Percentiles rank a stretch among this genome's conserved stretches.
These are phyloP conservation scores for Mycena haematopus DNA, from an alignment of 768 basidiomycete genomes.

Conservation along the genomic window DNA sequence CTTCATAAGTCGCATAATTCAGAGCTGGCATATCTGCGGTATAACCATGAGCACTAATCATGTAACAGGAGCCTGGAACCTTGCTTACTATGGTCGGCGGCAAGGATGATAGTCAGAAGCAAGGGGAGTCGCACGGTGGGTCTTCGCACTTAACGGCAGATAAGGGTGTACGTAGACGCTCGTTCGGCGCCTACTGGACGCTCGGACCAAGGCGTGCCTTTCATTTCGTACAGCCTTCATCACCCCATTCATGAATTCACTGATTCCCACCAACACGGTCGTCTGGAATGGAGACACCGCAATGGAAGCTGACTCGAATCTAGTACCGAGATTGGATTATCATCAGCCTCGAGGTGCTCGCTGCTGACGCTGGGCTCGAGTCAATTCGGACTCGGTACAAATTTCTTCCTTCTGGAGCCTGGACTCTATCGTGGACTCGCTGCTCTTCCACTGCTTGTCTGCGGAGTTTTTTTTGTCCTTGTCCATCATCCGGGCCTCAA, in stretches of 20 bases:
- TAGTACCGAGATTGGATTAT: too few relatives aligned
- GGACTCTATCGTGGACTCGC: too few relatives aligned
- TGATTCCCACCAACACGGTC: too few relatives aligned
- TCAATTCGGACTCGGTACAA: too few relatives aligned
- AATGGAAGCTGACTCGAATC: neutral
- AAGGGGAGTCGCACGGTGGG: constrained; percentile 4
- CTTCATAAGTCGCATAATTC: neutral
- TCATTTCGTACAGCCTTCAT: too few relatives aligned
- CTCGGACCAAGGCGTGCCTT: neutral
- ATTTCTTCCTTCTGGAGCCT: too few relatives aligned
- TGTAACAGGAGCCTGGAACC: neutral
- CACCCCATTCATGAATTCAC: too few relatives aligned
- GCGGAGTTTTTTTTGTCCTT: too few relatives aligned
- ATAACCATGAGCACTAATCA: neutral
- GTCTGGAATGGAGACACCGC: neutral
- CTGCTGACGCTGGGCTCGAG: too few relatives aligned
- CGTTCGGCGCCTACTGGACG: neutral
- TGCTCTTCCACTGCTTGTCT: too few relatives aligned
- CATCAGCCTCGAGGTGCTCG: too few relatives aligned
- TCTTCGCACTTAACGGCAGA: constrained; percentile 5
- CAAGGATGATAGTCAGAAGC: constrained; percentile 15
- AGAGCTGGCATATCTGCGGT: neutral
- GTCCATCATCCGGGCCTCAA: too few relatives aligned
- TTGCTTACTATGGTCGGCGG: neutral
- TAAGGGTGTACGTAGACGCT: constrained; percentile 20